Evolutionary conservation across 1,284 basidiomycete species (phyloP).

Genomic region (Hortiboletus rubellus): DNA sequence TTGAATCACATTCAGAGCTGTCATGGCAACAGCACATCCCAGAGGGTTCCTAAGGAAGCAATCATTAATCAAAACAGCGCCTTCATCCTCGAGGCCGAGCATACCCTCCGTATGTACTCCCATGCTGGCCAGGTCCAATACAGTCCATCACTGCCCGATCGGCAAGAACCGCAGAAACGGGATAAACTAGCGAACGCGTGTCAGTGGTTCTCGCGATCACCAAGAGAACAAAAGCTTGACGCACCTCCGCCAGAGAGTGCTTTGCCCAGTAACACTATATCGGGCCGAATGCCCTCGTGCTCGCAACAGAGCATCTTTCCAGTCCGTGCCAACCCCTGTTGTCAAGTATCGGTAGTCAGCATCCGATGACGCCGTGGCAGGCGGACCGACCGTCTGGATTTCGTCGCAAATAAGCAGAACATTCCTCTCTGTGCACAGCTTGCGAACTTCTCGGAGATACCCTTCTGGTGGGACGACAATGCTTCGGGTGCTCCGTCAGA

Average conservation of each 20-base stretch:
- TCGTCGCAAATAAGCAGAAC: constrained; percentile 97
- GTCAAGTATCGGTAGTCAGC: background rate
- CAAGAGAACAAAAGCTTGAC: constrained; percentile 20
- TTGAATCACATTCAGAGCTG: constrained; percentile 85
- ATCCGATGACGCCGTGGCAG: background rate
- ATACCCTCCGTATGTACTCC: constrained; percentile 92
- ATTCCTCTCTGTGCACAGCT: constrained; percentile 91
- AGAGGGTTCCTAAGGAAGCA: constrained; percentile 75
- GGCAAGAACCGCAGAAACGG: constrained; percentile 92
- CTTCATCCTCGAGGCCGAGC: background rate
- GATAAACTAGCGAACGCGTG: constrained; percentile 67
- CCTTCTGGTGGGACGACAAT: constrained; percentile 93
- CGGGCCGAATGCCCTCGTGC: constrained; percentile 87
- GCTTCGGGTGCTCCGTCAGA: constrained; percentile 40
- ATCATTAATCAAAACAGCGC: background rate
- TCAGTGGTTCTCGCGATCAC: constrained; percentile 13
- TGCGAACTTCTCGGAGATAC: constrained; percentile 78
- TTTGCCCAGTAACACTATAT: constrained; percentile 94
- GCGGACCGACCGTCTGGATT: constrained; percentile 79
- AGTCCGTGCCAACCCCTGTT: constrained; percentile 77
- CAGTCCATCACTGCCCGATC: constrained; percentile 91
- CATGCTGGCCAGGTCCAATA: constrained; percentile 96
- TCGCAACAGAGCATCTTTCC: constrained; percentile 89
- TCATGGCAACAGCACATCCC: constrained; percentile 91
- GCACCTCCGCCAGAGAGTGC: constrained; percentile 90